A percentile compares a stretch with the other conserved stretches of the same genome.
These are phyloP conservation scores for Euphorbia schlechtendalii DNA, from an alignment of 441 rosid genomes.

Conservation along the genomic window DNA sequence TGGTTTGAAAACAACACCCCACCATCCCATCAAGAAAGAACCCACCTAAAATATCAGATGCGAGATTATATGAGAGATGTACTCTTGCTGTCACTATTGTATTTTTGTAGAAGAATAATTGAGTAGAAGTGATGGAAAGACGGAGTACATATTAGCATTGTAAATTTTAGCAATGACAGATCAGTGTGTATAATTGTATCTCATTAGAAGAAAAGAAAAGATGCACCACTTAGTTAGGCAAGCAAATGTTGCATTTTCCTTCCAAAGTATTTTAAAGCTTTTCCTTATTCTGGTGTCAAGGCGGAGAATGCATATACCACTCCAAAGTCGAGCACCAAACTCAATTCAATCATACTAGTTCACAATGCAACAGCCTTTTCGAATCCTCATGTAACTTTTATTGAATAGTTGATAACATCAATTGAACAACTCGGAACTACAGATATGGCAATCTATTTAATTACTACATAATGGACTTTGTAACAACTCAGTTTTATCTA, in stretches of 20 bases:
- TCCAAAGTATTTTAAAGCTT: neutral
- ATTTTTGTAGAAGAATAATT: neutral
- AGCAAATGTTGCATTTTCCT: neutral
- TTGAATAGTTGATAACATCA: neutral
- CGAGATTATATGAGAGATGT: constrained; percentile 9
- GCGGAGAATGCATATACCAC: neutral
- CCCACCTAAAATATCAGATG: constrained; percentile 46
- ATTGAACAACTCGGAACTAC: neutral
- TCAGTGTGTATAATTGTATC: neutral
- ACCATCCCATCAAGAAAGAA: constrained; percentile 97
- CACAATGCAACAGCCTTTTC: neutral
- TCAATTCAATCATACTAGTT: neutral
- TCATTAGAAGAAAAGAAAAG: neutral
- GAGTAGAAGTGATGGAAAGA: neutral
- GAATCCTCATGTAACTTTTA: constrained; percentile 2
- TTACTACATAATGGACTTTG: neutral
- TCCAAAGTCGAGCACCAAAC: neutral
- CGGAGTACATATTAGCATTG: neutral
- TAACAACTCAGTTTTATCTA: too few relatives aligned
- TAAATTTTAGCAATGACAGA: neutral
- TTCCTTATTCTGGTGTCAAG: neutral
- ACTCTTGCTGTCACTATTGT: neutral
- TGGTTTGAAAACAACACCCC: constrained; percentile 75
- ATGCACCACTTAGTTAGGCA: neutral
- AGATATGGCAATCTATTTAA: neutral